Evolutionary conservation across 73 alveolate genomes (phyloP), one percentile per base, ranked within the genome.

Genomic region (Paramecium biaurelia): DNA sequence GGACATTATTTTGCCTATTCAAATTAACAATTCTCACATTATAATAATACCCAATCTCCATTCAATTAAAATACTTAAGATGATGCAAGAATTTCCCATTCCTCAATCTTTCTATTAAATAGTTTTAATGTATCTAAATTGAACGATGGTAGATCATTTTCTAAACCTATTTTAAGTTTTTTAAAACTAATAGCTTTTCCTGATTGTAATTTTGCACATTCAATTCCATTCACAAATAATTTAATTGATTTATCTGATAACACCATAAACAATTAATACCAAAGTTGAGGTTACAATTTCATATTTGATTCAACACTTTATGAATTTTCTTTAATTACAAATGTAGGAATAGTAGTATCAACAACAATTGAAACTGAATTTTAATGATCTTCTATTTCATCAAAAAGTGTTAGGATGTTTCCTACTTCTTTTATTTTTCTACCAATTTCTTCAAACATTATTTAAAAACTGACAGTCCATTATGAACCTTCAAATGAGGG

Each of bases 371-470:
- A 24, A 23, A 79, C 45, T 23, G 1, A 11, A 41, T 79, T 38
- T 42, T 21, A 41, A 20, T 32, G 76, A 45, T 79, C 76, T 1
- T 79, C 90, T 23, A 14, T 30, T 30, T 79, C 74, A 79, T 79
- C 90, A 3, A 7, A n/a, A 0, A 79, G 30, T 23, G 26, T 79
- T 11, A 79, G 7, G 23, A 79, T 8, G 1, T 32, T 24, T 21
- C 76, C 76, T 1, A 41, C 42, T 0, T n/a, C 56, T 23, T 79
- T 79, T 79, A 79, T 43, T 79, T 79, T 30, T 79, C 90, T 79
- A 12, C 76, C 76, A 20, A 79, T 43, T 79, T 79, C 90, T 47
- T 79, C 76, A 23, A 79, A 79, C 90, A 79, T 79, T 42, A 79
- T 23, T 12, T 30, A 32, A 79, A 43, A 79, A 43, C 42, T 43